These are phyloP conservation scores for Podospora conica DNA, from an alignment of 495 filamentous ascomycete genomes.

Conservation along the genomic window DNA sequence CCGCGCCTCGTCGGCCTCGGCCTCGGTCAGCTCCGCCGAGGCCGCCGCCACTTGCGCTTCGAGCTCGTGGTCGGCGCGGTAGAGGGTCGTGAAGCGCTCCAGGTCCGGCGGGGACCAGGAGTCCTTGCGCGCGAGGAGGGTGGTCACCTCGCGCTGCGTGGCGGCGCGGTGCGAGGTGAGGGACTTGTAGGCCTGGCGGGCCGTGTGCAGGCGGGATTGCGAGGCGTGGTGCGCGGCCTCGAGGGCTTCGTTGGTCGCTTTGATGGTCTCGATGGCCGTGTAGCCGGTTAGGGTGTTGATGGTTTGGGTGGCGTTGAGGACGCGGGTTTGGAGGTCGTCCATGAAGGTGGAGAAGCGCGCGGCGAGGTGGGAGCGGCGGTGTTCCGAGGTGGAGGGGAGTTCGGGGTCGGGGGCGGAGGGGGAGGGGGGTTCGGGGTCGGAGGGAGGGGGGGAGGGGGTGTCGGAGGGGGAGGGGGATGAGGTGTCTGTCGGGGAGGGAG, in stretches of 20 bases:
- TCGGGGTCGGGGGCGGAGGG: slow-evolving; percentile 23
- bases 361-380: slow-evolving; percentile 62
- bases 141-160: slow-evolving; percentile 93
- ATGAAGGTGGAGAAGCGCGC: slow-evolving; percentile 72
- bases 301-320: slow-evolving; percentile 76
- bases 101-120: slow-evolving; percentile 82
- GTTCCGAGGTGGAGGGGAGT: slow-evolving; percentile 74
- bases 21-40: slow-evolving; percentile 59
- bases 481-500: neutral
- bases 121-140: slow-evolving; percentile 87
- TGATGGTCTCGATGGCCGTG: slow-evolving; percentile 81
- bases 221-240: slow-evolving; percentile 60
- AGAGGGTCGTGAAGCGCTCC: slow-evolving; percentile 89
- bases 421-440: neutral
- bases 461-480: neutral
- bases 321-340: slow-evolving; percentile 80
- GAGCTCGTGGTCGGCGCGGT: slow-evolving; percentile 86
- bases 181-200: slow-evolving; percentile 68
- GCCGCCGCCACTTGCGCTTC: slow-evolving; percentile 80
- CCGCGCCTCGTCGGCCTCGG: slow-evolving; percentile 73
- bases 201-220: slow-evolving; percentile 57
- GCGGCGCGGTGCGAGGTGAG: slow-evolving; percentile 73
- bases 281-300: slow-evolving; percentile 94
- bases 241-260: slow-evolving; percentile 63
- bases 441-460: neutral